These are phyloP conservation scores for Urostyla sp. DNA, from an alignment of 73 alveolate genomes.

Conservation along the genomic window DNA sequence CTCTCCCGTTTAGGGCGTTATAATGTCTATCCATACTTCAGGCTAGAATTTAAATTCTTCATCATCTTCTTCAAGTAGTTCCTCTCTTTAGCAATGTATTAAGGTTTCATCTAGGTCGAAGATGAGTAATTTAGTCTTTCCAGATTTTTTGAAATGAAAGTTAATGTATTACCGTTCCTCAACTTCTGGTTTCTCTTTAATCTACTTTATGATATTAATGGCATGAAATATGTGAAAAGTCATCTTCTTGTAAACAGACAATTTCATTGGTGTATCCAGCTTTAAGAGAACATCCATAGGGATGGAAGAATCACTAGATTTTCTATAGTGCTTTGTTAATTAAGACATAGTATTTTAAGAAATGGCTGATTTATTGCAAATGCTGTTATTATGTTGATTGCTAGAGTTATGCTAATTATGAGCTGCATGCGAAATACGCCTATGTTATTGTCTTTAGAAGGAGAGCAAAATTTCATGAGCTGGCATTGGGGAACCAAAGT, in stretches of 20 bases:
- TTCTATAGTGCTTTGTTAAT: not conserved
- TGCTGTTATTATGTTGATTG: not conserved
- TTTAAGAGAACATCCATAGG: not conserved
- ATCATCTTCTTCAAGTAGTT: not conserved
- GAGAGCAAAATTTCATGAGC: conserved; percentile 31
- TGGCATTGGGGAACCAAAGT: conserved; percentile 42
- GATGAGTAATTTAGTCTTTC: conserved; percentile 20
- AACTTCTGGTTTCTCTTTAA: not conserved
- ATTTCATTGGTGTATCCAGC: conserved; percentile 23
- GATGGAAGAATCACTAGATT: conserved; percentile 19
- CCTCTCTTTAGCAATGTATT: conserved; percentile 34
- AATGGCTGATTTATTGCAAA: not conserved
- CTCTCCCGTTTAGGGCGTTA: conserved; percentile 33
- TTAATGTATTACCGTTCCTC: not conserved
- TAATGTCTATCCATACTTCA: conserved; percentile 32
- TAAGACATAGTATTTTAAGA: not conserved
- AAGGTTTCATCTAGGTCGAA: conserved; percentile 68
- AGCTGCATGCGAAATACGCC: not conserved
- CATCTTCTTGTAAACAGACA: conserved; percentile 21
- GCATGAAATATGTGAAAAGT: conserved; percentile 47
- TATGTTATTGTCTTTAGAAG: conserved; percentile 4
- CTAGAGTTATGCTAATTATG: not conserved
- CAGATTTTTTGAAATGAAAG: conserved; percentile 35
- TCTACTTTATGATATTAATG: conserved; percentile 33
- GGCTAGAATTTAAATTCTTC: conserved; percentile 4